Base-by-base conservation (phyloP, 805 yeast species). In the Starmerella riodocensis region DNA sequence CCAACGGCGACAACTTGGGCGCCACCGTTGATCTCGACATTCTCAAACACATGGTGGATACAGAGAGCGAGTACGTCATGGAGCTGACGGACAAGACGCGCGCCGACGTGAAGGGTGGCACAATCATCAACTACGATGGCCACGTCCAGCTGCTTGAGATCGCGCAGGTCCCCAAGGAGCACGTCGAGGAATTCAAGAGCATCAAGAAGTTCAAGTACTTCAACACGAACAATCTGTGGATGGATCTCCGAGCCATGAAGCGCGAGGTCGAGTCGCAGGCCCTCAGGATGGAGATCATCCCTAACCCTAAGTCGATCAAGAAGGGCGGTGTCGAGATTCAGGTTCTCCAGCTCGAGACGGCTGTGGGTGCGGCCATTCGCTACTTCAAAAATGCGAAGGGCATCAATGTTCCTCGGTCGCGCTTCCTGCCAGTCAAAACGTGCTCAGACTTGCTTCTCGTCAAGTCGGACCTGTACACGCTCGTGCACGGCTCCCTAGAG, bases 61-160 rank as follows among this genome's bases (percentile, higher is more conserved):
- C 93, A 26, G 78, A 78, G 41, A 76, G 95, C 40, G 97, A 91
- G 67, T 91, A 88, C 64, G 76, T 91, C 52, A 91, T 91, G 98
- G 98, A 91, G 67, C 75, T 91, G 62, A 91, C 98, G 39, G 94
- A 88, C 66, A 91, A 91, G 70, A 91, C 98, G 37, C 78, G 97
- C 64, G 98, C 98, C 26, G 98, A 91, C 62, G 98, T 91, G 57
- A 91, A 91, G 67, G 98, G 98, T 69, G 98, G 97, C 69, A 91
- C 97, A 51, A 74, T 91, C 62, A 86, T 91, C 62, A 84, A 84
- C 64, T 91, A 91, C 63, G 88, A 84, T 52, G 97, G 96, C 48
- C 76, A 79, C 58, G 94, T 91, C 44, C 76, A 95, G 64, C 73
- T 91, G 58, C 73, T 91, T 55, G 97, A 91, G 65, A 88, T 91